phyloP scores from a whole-genome alignment of 805 yeast species.

The Zygoascus tannicola region DNA sequence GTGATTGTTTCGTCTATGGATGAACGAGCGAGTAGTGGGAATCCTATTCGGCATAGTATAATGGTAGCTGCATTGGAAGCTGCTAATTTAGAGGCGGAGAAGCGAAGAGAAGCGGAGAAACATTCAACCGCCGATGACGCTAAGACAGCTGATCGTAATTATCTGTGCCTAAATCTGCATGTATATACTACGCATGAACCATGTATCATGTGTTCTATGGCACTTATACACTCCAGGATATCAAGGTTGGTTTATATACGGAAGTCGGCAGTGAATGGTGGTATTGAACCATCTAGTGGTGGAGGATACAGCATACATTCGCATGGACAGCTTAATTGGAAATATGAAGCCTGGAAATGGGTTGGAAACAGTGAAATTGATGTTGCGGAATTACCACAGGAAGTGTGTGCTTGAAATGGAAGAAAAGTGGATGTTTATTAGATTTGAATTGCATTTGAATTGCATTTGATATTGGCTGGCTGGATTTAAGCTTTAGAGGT shows the following conservation, averaged over 20 bases:
- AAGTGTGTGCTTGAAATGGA: background rate
- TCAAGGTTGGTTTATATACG: slow-evolving; percentile 54
- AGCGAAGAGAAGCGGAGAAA: slow-evolving; percentile 25
- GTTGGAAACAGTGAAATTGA: slow-evolving; percentile 3
- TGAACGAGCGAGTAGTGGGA: slow-evolving; percentile 29
- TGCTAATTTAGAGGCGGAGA: slow-evolving; percentile 43
- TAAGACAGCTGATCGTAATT: slow-evolving; percentile 25
- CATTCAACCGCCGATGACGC: slow-evolving; percentile 3
- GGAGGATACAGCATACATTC: slow-evolving; percentile 67
- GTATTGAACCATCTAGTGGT: slow-evolving; percentile 47
- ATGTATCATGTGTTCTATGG: slow-evolving; percentile 95
- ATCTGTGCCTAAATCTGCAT: slow-evolving; percentile 66
- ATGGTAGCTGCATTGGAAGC: slow-evolving; percentile 62
- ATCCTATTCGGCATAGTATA: slow-evolving; percentile 63
- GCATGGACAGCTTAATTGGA: slow-evolving; percentile 72
- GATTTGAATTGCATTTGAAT: no score
- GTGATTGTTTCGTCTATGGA: slow-evolving; percentile 36
- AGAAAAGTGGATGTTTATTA: no score
- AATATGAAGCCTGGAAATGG: slow-evolving; percentile 77
- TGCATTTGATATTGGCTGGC: no score
- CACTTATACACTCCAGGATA: slow-evolving; percentile 82
- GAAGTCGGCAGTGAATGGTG: slow-evolving; percentile 43
- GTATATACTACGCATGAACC: slow-evolving; percentile 93
- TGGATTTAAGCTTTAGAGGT: no score
- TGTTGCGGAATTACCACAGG: background rate